phyloP scores from a whole-genome alignment of 345 rosid genomes.

The Arabidopsis suecica region DNA sequence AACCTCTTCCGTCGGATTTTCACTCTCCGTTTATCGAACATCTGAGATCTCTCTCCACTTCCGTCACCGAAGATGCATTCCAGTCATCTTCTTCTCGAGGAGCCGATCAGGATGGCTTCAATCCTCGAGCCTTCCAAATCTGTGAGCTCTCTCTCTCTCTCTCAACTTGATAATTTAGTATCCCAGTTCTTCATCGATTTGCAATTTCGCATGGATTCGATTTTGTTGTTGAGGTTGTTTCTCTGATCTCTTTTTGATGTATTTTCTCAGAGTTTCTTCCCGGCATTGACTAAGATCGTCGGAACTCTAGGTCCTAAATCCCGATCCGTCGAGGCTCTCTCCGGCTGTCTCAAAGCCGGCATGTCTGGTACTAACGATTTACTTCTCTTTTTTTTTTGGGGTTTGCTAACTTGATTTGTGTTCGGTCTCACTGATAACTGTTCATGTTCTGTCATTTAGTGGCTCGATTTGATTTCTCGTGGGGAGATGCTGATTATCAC shows the following conservation, averaged over 20 bases:
- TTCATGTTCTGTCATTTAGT: slow-evolving; percentile 45
- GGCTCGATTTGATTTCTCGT: slow-evolving; percentile 94
- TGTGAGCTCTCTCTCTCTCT: slow-evolving; percentile 50
- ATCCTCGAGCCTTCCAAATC: slow-evolving; percentile 94
- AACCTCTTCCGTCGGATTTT: slow-evolving; percentile 23
- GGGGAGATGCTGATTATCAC: slow-evolving; percentile 80
- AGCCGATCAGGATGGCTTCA: slow-evolving; percentile 99
- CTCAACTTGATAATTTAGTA: neutral
- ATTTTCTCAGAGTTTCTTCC: slow-evolving; percentile 76
- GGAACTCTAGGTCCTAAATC: slow-evolving; percentile 93
- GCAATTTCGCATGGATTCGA: neutral
- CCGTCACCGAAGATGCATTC: slow-evolving; percentile 72
- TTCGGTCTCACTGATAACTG: neutral
- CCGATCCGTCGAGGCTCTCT: slow-evolving; percentile 73
- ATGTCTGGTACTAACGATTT: slow-evolving; percentile 71
- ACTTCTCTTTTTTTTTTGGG: neutral
- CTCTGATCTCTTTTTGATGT: slow-evolving; percentile 2
- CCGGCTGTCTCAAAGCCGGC: slow-evolving; percentile 86
- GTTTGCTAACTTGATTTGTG: neutral
- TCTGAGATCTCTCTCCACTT: slow-evolving; percentile 38
- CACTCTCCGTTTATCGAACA: slow-evolving; percentile 18
- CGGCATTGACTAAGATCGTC: slow-evolving; percentile 95
- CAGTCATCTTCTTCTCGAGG: slow-evolving; percentile 90
- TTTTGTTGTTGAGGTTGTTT: neutral
- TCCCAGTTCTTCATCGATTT: slow-evolving; percentile 2